Evolutionary conservation across 768 basidiomycete genomes (phyloP), one percentile per base, ranked within the genome.

Genomic region (Pilatotrama ljubarskyi): DNA sequence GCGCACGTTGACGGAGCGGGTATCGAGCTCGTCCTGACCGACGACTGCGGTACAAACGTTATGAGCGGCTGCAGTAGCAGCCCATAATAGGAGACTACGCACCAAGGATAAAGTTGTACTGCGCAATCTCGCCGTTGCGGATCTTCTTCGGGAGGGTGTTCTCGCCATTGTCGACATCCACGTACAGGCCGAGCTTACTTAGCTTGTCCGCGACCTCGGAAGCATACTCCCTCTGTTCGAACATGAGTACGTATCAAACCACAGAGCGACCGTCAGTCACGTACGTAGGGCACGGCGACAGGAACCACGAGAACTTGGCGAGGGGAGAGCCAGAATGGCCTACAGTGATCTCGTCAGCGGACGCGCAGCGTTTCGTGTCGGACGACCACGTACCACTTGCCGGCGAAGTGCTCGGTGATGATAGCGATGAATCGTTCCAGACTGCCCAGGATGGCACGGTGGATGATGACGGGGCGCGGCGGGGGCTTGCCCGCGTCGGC

Each of bases 321-420:
- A n/a, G 97, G 97, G 0, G 92, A 95, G 50, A 98, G 69, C 97
- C 97, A 99, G 82, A 98, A 97, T 2, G 97, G 97, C 93, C 93
- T 93, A 61, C 20, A 56, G 11, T 2, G 26, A 13, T 25, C 18
- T 8, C 1, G 36, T 63, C 29, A 53, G 44, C 18, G 10, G 4
- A 4, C 29, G 10, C 29, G 29, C 29, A 26, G 14, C 35, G 13
- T 38, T 2, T 6, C 3, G 2, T n/a, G 2, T 11, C 5, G 38
- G 38, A 13, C 20, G 5, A 10, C 26, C 10, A 77, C 84, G 36
- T 66, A 92, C 96, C 97, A 99, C 78, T 98, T 98, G 11, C 97
- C 97, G 43, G 88, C 96, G 69, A 93, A 95, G 70, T 98, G 95
- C 72, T 99, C 97, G 3, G 94, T 98, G 63, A 95, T 86, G 69